Evolutionary conservation across 257 asterid genomes (phyloP).

Genomic region (Avicennia marina): DNA sequence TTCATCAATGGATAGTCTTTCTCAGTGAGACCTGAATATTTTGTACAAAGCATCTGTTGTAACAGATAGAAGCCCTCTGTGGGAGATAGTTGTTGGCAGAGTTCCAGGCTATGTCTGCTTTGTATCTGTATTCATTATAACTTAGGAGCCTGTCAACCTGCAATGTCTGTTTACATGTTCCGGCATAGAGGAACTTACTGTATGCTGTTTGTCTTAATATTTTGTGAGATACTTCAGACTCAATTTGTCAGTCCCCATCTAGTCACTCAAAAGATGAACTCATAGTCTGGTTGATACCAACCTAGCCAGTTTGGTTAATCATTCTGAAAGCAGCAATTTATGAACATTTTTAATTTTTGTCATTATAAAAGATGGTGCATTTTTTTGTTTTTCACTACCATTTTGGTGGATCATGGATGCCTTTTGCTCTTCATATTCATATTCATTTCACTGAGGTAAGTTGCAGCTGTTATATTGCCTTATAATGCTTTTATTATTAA

Average conservation of each 20-base stretch:
- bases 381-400: background rate
- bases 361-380: background rate
- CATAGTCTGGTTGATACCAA: background rate
- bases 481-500: too few relatives aligned
- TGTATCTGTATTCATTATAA: conserved; percentile 1
- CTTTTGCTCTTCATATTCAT: background rate
- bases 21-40: background rate
- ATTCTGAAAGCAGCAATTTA: background rate
- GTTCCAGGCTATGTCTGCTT: background rate
- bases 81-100: background rate
- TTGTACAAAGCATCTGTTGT: conserved; percentile 1
- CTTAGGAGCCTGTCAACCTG: conserved; percentile 2
- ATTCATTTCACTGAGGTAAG: background rate
- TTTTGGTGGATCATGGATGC: background rate
- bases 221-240: background rate
- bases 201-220: conserved; percentile 8
- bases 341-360: background rate
- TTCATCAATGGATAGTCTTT: conserved; percentile 12
- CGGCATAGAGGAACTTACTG: conserved; percentile 11
- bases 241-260: background rate
- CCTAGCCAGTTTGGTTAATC: background rate
- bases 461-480: too few relatives aligned
- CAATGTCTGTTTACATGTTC: background rate
- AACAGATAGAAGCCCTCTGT: background rate
- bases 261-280: background rate